Percentiles rank a stretch among this genome's conserved stretches.
These are phyloP conservation scores for Kuraishia hungarica DNA, from an alignment of 805 yeast genomes.

Conservation along the genomic window DNA sequence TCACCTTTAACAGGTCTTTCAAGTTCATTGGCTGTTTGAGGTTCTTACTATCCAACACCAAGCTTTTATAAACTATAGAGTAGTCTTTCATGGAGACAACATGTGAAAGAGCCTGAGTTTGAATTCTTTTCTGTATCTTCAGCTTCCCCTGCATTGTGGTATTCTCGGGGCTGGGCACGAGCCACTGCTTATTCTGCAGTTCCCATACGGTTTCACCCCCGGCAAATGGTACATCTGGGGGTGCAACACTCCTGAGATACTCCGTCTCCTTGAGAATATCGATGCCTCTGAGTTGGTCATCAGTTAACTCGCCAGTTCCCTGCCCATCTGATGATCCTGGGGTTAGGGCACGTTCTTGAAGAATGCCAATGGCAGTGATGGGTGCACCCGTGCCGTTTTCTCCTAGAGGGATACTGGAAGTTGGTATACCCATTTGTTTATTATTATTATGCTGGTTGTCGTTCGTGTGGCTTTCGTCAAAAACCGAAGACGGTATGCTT, in stretches of 20 bases:
- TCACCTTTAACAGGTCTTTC: constrained; percentile 58
- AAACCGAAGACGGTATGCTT: constrained; percentile 8
- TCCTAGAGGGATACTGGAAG: constrained; percentile 10
- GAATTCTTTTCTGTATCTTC: constrained; percentile 12
- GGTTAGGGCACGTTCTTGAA: not conserved
- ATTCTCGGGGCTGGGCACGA: constrained; percentile 24
- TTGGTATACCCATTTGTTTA: constrained; percentile 9
- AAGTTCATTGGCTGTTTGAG: constrained; percentile 68
- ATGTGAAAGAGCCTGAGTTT: constrained; percentile 17
- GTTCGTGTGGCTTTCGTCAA: not conserved
- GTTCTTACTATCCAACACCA: constrained; percentile 63
- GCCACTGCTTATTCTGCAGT: constrained; percentile 62
- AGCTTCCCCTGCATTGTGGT: constrained; percentile 15
- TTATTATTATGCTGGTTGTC: constrained; percentile 4
- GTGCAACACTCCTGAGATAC: constrained; percentile 16
- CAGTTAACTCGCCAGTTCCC: not conserved
- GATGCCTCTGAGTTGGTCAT: constrained; percentile 4
- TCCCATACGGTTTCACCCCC: constrained; percentile 39
- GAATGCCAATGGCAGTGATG: not conserved
- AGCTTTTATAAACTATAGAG: constrained; percentile 52
- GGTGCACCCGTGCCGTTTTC: not conserved
- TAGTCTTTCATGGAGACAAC: constrained; percentile 39
- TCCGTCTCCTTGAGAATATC: constrained; percentile 23
- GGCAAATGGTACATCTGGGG: not conserved
- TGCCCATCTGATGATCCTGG: not conserved